Conservation (phyloP, 768 basidiomycete genomes). For the Tricholoma saponaceum region DNA sequence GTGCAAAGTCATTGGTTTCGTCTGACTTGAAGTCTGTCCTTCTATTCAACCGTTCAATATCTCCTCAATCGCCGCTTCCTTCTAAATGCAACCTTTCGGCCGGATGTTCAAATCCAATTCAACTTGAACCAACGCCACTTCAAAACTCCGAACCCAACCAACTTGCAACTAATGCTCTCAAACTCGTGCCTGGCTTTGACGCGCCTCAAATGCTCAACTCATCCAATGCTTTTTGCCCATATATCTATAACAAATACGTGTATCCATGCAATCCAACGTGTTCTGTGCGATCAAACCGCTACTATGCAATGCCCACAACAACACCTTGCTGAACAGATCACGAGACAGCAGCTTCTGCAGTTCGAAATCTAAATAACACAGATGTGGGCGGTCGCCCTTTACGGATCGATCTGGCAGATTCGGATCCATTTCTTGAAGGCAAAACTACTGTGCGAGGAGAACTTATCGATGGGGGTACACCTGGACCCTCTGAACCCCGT, state of each 20-base stretch:
- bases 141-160: not conserved
- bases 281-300: constrained; percentile 7
- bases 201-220: constrained; percentile 1
- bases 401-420: constrained; percentile 92
- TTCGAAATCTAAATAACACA: constrained; percentile 91
- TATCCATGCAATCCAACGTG: constrained; percentile 4
- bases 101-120: constrained; percentile 1
- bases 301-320: constrained; percentile 10
- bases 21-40: constrained; percentile 34
- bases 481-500: constrained; percentile 50
- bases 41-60: constrained; percentile 9
- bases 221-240: not conserved
- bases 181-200: not conserved
- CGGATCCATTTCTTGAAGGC: constrained; percentile 87
- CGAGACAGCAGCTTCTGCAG: constrained; percentile 92
- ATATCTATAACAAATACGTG: constrained; percentile 5
- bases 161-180: not conserved
- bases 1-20: constrained; percentile 16
- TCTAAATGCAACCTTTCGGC: constrained; percentile 2
- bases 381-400: constrained; percentile 91
- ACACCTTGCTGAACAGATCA: constrained; percentile 55
- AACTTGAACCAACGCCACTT: not conserved
- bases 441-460: constrained; percentile 87
- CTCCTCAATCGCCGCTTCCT: constrained; percentile 5
- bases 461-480: constrained; percentile 63